A percentile compares a stretch with the other conserved stretches of the same genome.
Conservation (phyloP, 2,329 filamentous ascomycete genomes). For the Xylariomycetidae sp. region DNA sequence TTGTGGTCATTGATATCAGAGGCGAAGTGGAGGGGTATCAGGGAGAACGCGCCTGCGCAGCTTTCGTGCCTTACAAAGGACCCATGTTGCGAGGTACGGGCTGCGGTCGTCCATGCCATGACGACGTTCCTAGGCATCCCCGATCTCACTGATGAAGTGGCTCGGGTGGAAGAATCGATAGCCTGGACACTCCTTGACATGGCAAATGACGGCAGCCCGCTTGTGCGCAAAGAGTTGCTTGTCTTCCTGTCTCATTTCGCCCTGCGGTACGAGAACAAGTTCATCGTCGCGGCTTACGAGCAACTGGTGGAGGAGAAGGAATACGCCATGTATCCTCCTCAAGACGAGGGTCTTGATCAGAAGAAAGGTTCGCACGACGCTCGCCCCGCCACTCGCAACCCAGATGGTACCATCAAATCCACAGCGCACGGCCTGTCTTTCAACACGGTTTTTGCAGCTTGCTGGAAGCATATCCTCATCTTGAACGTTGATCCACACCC, state of each 20-base stretch:
- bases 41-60: conserved; percentile 75
- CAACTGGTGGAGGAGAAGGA: conserved; percentile 80
- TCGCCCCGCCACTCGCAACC: conserved; percentile 47
- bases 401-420: conserved; percentile 52
- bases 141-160: conserved; percentile 85
- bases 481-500: conserved; percentile 92
- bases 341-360: conserved; percentile 50
- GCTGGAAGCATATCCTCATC: conserved; percentile 90
- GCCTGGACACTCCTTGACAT: conserved; percentile 85
- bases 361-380: conserved; percentile 60
- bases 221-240: conserved; percentile 88
- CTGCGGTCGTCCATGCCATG: conserved; percentile 88
- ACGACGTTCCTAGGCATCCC: conserved; percentile 92
- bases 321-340: conserved; percentile 51
- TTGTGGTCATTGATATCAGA: conserved; percentile 87
- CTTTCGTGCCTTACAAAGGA: conserved; percentile 78
- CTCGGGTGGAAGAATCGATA: conserved; percentile 83
- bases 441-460: conserved; percentile 85
- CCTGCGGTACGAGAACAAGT: conserved; percentile 84
- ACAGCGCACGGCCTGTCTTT: conserved; percentile 60
- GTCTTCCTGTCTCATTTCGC: conserved; percentile 93
- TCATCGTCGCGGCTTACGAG: conserved; percentile 86
- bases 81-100: conserved; percentile 83
- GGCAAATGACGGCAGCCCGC: conserved; percentile 87
- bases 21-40: conserved; percentile 93